Percentiles rank a stretch among this genome's conserved stretches.
phyloP scores from a whole-genome alignment of 2,329 filamentous ascomycete genomes.

The Fusarium metavorans region DNA sequence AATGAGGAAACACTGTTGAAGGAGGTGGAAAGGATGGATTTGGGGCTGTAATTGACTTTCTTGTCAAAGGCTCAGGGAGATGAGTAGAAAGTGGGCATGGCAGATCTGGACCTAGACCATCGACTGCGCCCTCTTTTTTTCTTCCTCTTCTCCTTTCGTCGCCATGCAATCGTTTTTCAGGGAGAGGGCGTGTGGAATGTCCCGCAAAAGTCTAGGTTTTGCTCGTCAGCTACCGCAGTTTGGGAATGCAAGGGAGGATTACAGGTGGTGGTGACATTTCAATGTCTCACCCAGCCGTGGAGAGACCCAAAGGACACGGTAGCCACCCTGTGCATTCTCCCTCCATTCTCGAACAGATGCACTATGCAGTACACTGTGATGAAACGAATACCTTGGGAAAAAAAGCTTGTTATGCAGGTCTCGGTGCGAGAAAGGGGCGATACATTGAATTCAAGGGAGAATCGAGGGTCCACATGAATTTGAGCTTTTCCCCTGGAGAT shows the following conservation, averaged over 20 bases:
- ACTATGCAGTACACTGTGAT: background rate
- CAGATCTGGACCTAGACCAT: background rate
- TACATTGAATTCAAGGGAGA: background rate
- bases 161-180: background rate
- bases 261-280: no score
- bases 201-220: background rate
- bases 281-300: background rate
- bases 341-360: background rate
- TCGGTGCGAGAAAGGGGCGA: background rate
- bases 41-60: constrained; percentile 1
- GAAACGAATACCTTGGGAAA: background rate
- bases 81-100: background rate
- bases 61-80: background rate
- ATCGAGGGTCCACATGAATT: background rate
- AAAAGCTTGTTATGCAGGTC: background rate
- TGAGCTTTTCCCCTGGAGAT: background rate
- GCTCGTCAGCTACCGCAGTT: background rate
- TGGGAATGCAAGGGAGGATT: background rate
- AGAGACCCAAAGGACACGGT: background rate
- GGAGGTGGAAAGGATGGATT: background rate
- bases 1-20: background rate
- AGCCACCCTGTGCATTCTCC: background rate
- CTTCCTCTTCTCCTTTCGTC: background rate
- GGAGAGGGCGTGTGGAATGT: background rate
- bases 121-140: background rate